Evolutionary conservation across 495 filamentous ascomycete genomes (phyloP), one percentile per base, ranked within the genome.

Genomic region (Cudoniella acicularis): DNA sequence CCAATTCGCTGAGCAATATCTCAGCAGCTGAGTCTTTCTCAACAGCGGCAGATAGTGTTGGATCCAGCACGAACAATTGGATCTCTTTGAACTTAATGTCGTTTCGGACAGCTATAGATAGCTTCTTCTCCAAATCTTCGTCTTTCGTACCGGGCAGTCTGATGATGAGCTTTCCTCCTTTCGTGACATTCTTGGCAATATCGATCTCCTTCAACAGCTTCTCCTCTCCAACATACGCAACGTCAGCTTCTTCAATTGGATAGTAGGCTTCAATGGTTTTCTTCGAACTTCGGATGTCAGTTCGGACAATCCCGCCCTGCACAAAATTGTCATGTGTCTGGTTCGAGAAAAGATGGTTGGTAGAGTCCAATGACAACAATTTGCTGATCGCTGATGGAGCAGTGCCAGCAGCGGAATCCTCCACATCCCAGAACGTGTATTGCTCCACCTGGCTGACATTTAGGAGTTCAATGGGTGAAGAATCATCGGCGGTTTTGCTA

Each of bases 361-460:
- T 75, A 0, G 86, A 87, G 67, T 94, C 88, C 46, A 77, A 76
- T 10, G 92, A 87, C 30, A 98, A 77, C 3, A 94, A 75, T 63
- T 84, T 84, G 42, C 87, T 85, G 25, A 97, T 70, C 40, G 80
- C 80, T 20, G 79, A 68, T 9, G 91, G 83, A 23, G 91, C 86
- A 50, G 78, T 76, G 43, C 75, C 78, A 30, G 86, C 82, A 1
- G 73, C 70, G 22, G 91, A 93, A 68, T 83, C 83, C 62, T 96
- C 94, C 17, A 88, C 72, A 69, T 97, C 90, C 94, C 92, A 98
- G 79, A 98, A 96, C 20, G 85, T 83, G 76, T 92, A 98, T 66
- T 98, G 89, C 67, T 89, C 79, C 24, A 87, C 83, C 22, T 75
- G 64, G 13, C 71, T 51, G 13, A 72, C 67, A 52, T 77, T 76